Conservation (phyloP, 2,329 filamentous ascomycete species). For the Penicillium expansum region DNA sequence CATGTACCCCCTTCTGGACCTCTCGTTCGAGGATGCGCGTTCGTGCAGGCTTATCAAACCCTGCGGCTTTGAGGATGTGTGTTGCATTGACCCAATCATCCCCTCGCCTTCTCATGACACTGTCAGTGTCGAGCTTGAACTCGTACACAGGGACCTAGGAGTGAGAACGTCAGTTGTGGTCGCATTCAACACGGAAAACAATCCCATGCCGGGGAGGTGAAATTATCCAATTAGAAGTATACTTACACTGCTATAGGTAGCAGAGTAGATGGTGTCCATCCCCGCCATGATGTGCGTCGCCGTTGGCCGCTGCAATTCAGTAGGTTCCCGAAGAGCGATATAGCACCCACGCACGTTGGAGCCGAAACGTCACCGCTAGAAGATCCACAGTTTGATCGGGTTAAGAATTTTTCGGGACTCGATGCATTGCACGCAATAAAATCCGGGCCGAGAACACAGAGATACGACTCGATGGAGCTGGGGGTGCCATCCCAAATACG, state of each 20-base stretch:
- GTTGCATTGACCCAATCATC: constrained; percentile 99
- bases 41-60: constrained; percentile 93
- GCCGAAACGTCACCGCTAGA: constrained; percentile 8
- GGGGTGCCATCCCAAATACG: constrained; percentile 31
- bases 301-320: constrained; percentile 21
- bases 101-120: constrained; percentile 91
- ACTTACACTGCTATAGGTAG: constrained; percentile 63
- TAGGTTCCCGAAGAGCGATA: constrained; percentile 24
- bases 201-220: neutral
- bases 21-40: constrained; percentile 94
- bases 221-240: neutral
- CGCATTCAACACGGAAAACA: neutral
- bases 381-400: constrained; percentile 13
- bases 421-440: constrained; percentile 17
- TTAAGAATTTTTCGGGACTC: constrained; percentile 12
- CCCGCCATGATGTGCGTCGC: constrained; percentile 33
- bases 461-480: constrained; percentile 33
- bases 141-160: constrained; percentile 89
- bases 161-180: neutral
- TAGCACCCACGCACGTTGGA: constrained; percentile 12
- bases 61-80: constrained; percentile 94
- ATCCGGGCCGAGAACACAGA: constrained; percentile 24
- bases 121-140: constrained; percentile 79
- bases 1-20: constrained; percentile 92
- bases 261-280: constrained; percentile 57